Conservation (phyloP, 2,329 filamentous ascomycete species). For the Colletotrichum sidae region DNA sequence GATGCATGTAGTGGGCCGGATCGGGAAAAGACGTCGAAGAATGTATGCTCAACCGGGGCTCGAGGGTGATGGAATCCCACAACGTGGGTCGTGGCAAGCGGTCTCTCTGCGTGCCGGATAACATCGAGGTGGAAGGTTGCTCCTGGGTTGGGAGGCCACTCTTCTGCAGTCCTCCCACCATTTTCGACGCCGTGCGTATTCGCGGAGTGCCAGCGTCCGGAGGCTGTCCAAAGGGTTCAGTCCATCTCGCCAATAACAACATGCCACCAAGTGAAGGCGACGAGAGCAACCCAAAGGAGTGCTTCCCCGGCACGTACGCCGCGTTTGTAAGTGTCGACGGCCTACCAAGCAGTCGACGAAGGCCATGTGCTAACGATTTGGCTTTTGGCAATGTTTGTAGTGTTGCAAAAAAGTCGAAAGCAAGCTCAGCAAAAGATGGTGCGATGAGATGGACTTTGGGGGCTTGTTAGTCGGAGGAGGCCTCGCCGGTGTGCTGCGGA, state of each 20-base stretch:
- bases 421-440: constrained; percentile 3
- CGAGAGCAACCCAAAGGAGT: neutral
- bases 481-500: neutral
- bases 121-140: constrained; percentile 8
- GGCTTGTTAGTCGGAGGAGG: neutral
- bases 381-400: neutral
- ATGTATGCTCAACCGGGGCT: constrained; percentile 2
- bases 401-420: neutral
- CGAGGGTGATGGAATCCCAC: neutral
- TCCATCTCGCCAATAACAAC: constrained; percentile 6
- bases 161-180: neutral
- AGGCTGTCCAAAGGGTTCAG: neutral
- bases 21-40: constrained; percentile 1
- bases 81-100: neutral
- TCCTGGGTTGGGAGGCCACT: neutral
- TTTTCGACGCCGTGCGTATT: neutral
- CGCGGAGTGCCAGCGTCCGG: neutral
- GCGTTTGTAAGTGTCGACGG: neutral
- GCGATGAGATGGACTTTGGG: neutral
- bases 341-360: neutral
- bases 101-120: constrained; percentile 2
- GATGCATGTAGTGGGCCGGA: neutral
- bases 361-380: neutral
- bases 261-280: neutral
- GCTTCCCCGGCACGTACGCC: neutral